Percentiles rank a stretch among this genome's conserved stretches.
phyloP scores from a whole-genome alignment of 345 rosid species.

The Populus euphratica region DNA sequence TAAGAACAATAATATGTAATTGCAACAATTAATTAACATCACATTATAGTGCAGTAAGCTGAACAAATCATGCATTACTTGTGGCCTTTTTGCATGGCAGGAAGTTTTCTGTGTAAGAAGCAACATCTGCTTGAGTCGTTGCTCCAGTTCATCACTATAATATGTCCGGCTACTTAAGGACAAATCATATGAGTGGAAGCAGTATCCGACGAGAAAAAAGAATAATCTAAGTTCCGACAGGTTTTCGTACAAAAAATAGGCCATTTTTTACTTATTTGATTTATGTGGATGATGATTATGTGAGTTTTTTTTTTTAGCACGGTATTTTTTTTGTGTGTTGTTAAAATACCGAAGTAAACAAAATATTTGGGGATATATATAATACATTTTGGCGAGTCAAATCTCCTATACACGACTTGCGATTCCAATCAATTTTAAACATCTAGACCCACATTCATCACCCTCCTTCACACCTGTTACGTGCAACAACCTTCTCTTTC shows the following conservation, averaged over 20 bases:
- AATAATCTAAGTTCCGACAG: not conserved
- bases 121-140: not conserved
- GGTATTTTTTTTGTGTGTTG: no score
- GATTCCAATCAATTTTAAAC: no score
- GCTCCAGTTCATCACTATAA: not conserved
- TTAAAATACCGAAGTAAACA: no score
- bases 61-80: not conserved
- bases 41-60: not conserved
- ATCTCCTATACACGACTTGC: no score
- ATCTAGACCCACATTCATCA: no score
- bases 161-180: not conserved
- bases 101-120: not conserved
- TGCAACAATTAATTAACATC: not conserved
- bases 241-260: not conserved
- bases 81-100: not conserved
- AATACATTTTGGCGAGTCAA: no score
- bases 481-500: no score
- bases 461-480: no score
- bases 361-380: no score
- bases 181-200: not conserved
- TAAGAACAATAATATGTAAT: not conserved
- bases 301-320: no score
- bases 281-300: not conserved
- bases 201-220: not conserved
- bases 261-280: not conserved